Conservation (phyloP, 2,329 filamentous ascomycete genomes). For the Conoideocrella luteorostrata region DNA sequence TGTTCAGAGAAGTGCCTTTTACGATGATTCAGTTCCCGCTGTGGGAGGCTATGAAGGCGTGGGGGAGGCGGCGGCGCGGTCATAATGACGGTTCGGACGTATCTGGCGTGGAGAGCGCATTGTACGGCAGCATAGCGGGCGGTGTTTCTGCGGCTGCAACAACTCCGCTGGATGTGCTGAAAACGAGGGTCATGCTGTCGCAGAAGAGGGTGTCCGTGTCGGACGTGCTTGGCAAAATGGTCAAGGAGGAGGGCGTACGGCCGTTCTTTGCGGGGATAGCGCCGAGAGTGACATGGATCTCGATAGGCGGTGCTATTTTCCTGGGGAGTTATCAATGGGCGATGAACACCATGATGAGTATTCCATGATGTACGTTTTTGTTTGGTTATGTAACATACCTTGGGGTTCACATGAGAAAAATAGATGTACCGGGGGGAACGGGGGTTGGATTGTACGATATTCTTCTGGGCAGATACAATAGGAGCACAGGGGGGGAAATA, state of each 20-base stretch:
- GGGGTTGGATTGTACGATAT: conserved; percentile 8
- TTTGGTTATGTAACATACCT: too few relatives aligned
- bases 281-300: conserved; percentile 90
- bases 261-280: conserved; percentile 73
- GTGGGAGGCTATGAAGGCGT: conserved; percentile 87
- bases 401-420: too few relatives aligned
- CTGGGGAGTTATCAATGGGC: conserved; percentile 89
- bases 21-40: conserved; percentile 96
- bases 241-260: conserved; percentile 54
- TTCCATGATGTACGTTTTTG: conserved; percentile 1
- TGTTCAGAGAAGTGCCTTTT: conserved; percentile 94
- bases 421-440: neutral
- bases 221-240: conserved; percentile 57
- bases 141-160: conserved; percentile 82
- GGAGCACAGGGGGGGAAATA: neutral
- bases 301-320: conserved; percentile 88
- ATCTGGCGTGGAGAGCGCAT: conserved; percentile 68
- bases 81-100: conserved; percentile 35
- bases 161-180: conserved; percentile 91
- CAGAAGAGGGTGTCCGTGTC: conserved; percentile 56
- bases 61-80: conserved; percentile 31
- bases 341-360: conserved; percentile 58
- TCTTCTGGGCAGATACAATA: neutral
- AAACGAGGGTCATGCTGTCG: conserved; percentile 93
- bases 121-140: conserved; percentile 79